Percentiles rank a stretch among this genome's conserved stretches.
Conservation (phyloP, 805 yeast genomes). For the Cyberlindnera amylophila region DNA sequence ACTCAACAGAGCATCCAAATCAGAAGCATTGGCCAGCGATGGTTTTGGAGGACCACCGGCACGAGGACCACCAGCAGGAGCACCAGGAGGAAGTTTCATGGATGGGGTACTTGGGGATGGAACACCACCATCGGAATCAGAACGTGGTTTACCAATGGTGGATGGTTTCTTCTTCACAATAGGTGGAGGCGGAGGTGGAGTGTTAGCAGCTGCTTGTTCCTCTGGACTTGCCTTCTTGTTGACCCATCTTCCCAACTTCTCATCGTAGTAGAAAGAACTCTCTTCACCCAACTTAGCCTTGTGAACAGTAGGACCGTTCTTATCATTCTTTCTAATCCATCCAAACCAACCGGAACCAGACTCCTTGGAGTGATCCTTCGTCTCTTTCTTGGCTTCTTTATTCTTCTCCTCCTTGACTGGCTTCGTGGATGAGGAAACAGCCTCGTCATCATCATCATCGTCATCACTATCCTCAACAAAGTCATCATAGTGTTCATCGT, state of each 20-base stretch:
- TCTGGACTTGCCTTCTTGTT: constrained; percentile 63
- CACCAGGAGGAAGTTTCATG: neutral
- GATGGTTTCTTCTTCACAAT: constrained; percentile 35
- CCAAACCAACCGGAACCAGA: constrained; percentile 43
- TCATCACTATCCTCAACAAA: constrained; percentile 42
- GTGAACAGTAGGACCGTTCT: constrained; percentile 70
- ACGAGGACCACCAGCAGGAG: constrained; percentile 8
- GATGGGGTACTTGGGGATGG: constrained; percentile 6
- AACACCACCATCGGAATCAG: constrained; percentile 27
- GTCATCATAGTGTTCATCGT: constrained; percentile 46
- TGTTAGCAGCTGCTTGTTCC: constrained; percentile 51
- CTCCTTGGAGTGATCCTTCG: neutral
- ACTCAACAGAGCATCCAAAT: constrained; percentile 44
- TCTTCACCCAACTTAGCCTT: constrained; percentile 83
- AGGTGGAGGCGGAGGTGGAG: constrained; percentile 63
- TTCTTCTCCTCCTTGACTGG: constrained; percentile 12
- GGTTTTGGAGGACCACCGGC: constrained; percentile 7
- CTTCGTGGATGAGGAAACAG: neutral
- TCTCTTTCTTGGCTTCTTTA: constrained; percentile 1
- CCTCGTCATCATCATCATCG: constrained; percentile 35
- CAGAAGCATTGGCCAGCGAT: constrained; percentile 20
- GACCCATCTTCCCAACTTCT: constrained; percentile 82
- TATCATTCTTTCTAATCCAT: constrained; percentile 57
- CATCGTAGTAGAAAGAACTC: constrained; percentile 73
- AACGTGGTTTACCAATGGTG: constrained; percentile 36